phyloP scores from a whole-genome alignment of 768 basidiomycete genomes.

The Ramaria sp. region DNA sequence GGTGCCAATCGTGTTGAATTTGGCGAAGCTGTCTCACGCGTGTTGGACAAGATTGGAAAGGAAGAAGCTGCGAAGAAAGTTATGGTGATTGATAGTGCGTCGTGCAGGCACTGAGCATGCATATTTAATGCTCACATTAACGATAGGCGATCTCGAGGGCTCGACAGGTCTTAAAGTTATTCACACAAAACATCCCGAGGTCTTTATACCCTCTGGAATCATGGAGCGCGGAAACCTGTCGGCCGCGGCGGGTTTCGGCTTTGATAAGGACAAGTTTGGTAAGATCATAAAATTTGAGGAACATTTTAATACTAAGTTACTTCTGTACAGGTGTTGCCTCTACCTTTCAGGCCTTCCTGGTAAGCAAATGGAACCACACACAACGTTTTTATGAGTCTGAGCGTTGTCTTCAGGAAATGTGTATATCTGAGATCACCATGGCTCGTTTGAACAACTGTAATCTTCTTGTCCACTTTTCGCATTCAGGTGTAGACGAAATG shows the following conservation, averaged over 20 bases:
- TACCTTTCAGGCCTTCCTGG: conserved; percentile 80
- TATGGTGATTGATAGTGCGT: conserved; percentile 73
- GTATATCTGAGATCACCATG: conserved; percentile 84
- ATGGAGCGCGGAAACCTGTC: conserved; percentile 82
- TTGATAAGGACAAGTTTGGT: conserved; percentile 70
- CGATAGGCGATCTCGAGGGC: conserved; percentile 72
- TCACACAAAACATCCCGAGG: conserved; percentile 84
- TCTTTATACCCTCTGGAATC: conserved; percentile 75
- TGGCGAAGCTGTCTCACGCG: conserved; percentile 72
- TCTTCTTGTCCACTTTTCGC: conserved; percentile 81
- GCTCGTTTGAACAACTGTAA: conserved; percentile 86
- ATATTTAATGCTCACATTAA: conserved; percentile 1
- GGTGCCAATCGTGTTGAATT: conserved; percentile 78
- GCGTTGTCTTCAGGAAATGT: conserved; percentile 48
- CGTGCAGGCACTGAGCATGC: background rate
- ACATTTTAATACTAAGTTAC: background rate
- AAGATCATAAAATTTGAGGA: background rate
- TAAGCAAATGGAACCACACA: background rate
- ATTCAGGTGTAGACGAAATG: conserved; percentile 57
- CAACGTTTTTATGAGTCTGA: background rate
- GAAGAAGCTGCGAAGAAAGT: conserved; percentile 72
- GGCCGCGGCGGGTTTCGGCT: conserved; percentile 81
- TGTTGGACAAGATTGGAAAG: conserved; percentile 63
- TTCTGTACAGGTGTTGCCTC: conserved; percentile 46
- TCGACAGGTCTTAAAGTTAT: conserved; percentile 84